A percentile compares a stretch with the other conserved stretches of the same genome.
Evolutionary conservation across 495 filamentous ascomycete species (phyloP).

Genomic region (Polyplosphaeria fusca): DNA sequence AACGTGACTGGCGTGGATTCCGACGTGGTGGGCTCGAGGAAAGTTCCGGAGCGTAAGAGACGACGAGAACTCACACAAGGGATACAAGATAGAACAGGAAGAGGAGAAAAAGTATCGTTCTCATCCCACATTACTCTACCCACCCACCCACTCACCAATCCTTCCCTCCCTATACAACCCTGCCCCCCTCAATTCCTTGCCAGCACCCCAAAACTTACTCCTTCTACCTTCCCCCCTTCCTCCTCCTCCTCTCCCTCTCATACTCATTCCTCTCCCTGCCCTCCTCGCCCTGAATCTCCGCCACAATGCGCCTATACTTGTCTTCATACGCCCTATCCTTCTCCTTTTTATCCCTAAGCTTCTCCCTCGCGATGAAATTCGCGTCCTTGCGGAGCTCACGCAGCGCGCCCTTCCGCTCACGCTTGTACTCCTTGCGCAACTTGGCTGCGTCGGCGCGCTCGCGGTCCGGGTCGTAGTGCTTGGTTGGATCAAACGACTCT

Average conservation of each 20-base stretch:
- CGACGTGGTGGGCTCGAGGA: no score
- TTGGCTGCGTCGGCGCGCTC: constrained; percentile 79
- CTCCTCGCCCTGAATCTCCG: constrained; percentile 93
- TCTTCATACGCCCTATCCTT: constrained; percentile 79
- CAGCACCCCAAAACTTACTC: no score
- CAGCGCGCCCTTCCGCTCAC: constrained; percentile 91
- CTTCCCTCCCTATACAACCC: no score
- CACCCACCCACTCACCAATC: no score
- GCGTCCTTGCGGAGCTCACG: constrained; percentile 92
- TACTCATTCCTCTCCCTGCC: constrained; percentile 82
- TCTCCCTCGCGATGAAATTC: constrained; percentile 84
- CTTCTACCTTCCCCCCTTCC: no score
- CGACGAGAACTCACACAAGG: no score
- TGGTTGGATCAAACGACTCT: constrained; percentile 86
- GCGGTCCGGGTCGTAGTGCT: constrained; percentile 90
- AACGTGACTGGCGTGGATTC: no score
- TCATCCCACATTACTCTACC: no score
- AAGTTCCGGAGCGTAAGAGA: no score
- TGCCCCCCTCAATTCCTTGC: no score
- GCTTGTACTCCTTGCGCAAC: constrained; percentile 84
- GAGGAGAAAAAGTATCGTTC: no score
- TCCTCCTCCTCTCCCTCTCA: constrained; percentile 81
- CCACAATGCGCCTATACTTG: constrained; percentile 87
- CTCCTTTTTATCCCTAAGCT: constrained; percentile 86
- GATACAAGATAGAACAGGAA: no score